These are phyloP conservation scores for Kernera saxatilis DNA, from an alignment of 345 rosid species.

Conservation along the genomic window DNA sequence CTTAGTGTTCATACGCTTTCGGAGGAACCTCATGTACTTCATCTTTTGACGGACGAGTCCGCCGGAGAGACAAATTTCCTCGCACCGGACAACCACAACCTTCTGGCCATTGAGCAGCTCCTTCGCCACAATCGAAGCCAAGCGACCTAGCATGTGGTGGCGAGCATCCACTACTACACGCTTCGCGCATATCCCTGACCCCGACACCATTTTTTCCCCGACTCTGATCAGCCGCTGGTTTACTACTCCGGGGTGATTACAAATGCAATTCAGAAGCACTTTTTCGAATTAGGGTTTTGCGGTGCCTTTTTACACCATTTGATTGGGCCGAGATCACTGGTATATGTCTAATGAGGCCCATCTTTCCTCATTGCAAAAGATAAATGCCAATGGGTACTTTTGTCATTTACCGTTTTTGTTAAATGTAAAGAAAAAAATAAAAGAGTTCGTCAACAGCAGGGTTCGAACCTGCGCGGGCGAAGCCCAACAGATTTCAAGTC, in stretches of 20 bases:
- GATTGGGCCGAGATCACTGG: neutral
- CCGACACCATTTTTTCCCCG: conserved; percentile 60
- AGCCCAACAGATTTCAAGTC: conserved; percentile 93
- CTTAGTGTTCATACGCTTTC: conserved; percentile 94
- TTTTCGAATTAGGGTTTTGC: conserved; percentile 11
- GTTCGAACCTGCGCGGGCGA: conserved; percentile 86
- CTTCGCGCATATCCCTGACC: conserved; percentile 74
- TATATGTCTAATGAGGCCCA: neutral
- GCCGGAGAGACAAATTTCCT: conserved; percentile 80
- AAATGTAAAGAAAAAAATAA: neutral
- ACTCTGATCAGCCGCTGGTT: conserved; percentile 6
- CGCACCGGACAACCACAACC: conserved; percentile 77
- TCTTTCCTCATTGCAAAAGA: neutral
- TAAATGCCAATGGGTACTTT: too few species aligned
- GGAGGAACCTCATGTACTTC: conserved; percentile 84
- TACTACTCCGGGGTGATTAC: neutral
- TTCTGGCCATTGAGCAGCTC: conserved; percentile 83
- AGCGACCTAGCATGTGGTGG: conserved; percentile 80
- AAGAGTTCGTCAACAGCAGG: conserved; percentile 61
- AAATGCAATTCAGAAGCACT: neutral
- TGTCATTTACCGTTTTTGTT: too few species aligned
- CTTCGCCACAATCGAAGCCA: conserved; percentile 68
- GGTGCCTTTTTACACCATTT: neutral
- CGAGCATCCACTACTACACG: conserved; percentile 77
- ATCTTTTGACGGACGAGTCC: conserved; percentile 86